Evolutionary conservation across 805 yeast genomes (phyloP), one percentile per base, ranked within the genome.

Genomic region (Groenewaldozyma salmanticensis): DNA sequence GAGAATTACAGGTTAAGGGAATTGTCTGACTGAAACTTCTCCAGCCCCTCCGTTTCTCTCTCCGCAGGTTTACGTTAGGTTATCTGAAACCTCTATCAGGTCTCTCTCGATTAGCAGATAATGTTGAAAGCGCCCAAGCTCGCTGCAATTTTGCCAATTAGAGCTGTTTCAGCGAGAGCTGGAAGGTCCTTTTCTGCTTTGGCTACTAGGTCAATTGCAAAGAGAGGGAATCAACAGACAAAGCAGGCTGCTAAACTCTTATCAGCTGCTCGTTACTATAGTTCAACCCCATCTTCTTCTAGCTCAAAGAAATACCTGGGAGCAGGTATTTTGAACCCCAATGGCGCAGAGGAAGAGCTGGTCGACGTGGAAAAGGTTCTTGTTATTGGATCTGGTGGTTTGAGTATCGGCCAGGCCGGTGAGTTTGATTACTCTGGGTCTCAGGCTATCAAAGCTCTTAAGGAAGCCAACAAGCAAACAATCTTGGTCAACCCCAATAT

Each of bases 381-480:
- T 43, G 84, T 90, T 40, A 83, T 90, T 58, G 98, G 98, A 7
- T 90, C 97, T 5, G 98, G 98, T 57, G 98, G 97, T 40, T 71
- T 90, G 42, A 83, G 95, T 40, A 90, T 90, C 61, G 97, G 97
- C 46, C 97, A 90, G 67, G 97, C 97, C 39, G 97, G 97, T 56
- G 97, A 90, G 67, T 90, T 90, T 56, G 97, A 90, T 65, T 90
- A 90, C 64, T 81, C 94, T 42, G 95, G 97, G 43, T 88, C 96
- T 19, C 97, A 88, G 67, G 97, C 97, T 39, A 90, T 88, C 63
- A 88, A 88, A 65, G 97, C 97, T 9, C 68, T 88, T 57, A 83
- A 75, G 58, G 97, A 88, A 67, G 94, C 94, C 42, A 74, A 83
- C 64, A 88, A 85, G 61, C 62, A 75, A 57, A 78, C 95, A 4